Conservation (phyloP, 2,329 filamentous ascomycete genomes). For the Colletotrichum acutatum region DNA sequence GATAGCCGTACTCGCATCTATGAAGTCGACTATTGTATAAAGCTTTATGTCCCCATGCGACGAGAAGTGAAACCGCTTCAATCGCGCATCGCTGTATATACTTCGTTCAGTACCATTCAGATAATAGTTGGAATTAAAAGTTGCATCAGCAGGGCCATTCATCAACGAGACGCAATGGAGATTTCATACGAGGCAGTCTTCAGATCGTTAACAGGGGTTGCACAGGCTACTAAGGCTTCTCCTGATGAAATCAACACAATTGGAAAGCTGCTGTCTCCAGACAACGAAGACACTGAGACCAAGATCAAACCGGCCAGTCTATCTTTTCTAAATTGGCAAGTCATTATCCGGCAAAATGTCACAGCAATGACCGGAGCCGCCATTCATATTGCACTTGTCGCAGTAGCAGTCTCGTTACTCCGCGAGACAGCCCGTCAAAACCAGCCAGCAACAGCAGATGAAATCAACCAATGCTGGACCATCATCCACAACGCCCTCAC, state of each 20-base stretch:
- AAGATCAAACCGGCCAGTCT: background rate
- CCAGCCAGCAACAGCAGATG: background rate
- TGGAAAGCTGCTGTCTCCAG: background rate
- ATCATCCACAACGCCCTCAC: background rate
- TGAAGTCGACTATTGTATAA: background rate
- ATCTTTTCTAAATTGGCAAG: background rate
- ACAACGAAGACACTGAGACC: background rate
- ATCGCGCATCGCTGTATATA: background rate
- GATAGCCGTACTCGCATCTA: background rate
- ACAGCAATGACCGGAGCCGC: background rate
- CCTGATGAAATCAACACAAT: background rate
- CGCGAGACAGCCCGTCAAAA: slow-evolving; percentile 7
- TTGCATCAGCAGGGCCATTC: background rate
- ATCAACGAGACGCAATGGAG: background rate
- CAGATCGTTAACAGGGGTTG: background rate
- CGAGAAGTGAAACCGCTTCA: background rate
- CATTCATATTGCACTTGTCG: background rate
- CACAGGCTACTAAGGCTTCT: background rate
- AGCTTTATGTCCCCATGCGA: background rate
- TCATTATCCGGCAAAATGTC: background rate
- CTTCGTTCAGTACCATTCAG: background rate
- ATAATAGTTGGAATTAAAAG: background rate
- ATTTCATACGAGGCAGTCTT: background rate
- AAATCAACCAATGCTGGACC: slow-evolving; percentile 1
- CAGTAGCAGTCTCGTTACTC: slow-evolving; percentile 5